Percentiles rank a stretch among this genome's conserved stretches.
Conservation (phyloP, 495 filamentous ascomycete species). For the Aspergillus ellipticus region DNA sequence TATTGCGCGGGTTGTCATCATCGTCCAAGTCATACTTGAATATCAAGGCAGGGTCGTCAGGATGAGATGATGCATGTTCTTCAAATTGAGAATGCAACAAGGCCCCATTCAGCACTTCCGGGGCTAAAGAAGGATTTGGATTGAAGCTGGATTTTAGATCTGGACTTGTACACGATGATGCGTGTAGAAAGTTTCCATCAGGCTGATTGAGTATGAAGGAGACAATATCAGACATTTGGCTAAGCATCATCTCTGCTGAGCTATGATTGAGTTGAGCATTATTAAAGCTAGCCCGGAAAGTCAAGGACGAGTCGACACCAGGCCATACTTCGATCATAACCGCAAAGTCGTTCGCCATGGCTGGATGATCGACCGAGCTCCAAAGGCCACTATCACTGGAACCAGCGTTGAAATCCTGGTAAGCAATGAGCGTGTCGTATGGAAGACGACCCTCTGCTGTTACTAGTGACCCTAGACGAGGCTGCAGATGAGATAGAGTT, state of each 20-base stretch:
- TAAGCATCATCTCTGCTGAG: conserved; percentile 24
- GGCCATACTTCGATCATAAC: conserved; percentile 28
- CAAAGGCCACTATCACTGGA: conserved; percentile 14
- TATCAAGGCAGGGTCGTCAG: conserved; percentile 24
- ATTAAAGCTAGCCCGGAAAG: conserved; percentile 23
- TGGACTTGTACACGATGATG: conserved; percentile 3
- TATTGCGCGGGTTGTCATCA: conserved; percentile 13
- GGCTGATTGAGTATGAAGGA: conserved; percentile 22
- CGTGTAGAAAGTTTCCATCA: conserved; percentile 13
- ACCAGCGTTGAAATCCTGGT: conserved; percentile 22
- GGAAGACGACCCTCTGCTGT: conserved; percentile 16
- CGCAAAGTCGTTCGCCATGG: conserved; percentile 23
- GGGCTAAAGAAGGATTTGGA: conserved; percentile 1
- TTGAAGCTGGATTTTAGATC: conserved; percentile 25
- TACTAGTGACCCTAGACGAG: conserved; percentile 18
- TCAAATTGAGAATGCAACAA: conserved; percentile 29
- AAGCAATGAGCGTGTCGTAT: conserved; percentile 22
- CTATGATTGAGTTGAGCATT: conserved; percentile 18
- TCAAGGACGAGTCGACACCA: conserved; percentile 14
- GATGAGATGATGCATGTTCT: conserved; percentile 16
- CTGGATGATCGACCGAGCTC: conserved; percentile 19
- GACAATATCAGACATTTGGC: conserved; percentile 24
- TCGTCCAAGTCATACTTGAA: conserved; percentile 25
- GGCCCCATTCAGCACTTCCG: conserved; percentile 11
- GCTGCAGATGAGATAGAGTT: conserved; percentile 20